A percentile compares a stretch with the other conserved stretches of the same genome.
These are phyloP conservation scores for Lablab purpureus DNA, from an alignment of 306 rosid species.

Conservation along the genomic window DNA sequence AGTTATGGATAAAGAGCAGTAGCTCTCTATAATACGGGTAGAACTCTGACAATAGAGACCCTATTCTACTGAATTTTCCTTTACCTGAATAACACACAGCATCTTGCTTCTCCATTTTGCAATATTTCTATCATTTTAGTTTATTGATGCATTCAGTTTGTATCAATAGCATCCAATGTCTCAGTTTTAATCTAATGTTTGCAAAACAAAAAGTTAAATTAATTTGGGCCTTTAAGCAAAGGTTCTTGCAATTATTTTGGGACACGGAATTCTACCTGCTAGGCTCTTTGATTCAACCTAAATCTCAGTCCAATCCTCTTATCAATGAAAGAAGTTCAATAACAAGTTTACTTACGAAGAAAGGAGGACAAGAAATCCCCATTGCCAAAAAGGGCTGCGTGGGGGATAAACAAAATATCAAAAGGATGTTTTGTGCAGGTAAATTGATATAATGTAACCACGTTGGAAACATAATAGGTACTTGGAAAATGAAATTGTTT, in stretches of 20 bases:
- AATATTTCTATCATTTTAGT: not conserved
- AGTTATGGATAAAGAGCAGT: not conserved
- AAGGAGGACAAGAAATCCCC: constrained; percentile 23
- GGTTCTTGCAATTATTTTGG: not conserved
- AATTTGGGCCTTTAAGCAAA: not conserved
- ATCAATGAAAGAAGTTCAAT: not conserved
- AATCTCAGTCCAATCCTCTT: constrained; percentile 18
- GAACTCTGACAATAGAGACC: not conserved
- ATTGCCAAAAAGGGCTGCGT: not conserved
- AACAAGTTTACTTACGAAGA: not conserved
- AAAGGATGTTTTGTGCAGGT: not conserved
- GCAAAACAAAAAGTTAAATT: not conserved
- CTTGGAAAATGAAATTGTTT: not conserved
- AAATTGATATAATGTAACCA: constrained; percentile 30
- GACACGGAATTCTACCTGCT: not conserved
- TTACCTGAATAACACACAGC: not conserved
- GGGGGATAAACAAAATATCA: not conserved
- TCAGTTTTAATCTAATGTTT: not conserved
- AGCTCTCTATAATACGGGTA: not conserved
- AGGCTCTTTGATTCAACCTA: not conserved
- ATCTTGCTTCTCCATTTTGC: not conserved
- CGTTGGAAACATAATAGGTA: constrained; percentile 20
- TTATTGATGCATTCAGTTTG: not conserved
- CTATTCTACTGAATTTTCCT: not conserved
- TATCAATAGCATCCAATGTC: constrained; percentile 17